These are phyloP conservation scores for Gynandropsis gynandra DNA, from an alignment of 345 rosid species.

Conservation along the genomic window DNA sequence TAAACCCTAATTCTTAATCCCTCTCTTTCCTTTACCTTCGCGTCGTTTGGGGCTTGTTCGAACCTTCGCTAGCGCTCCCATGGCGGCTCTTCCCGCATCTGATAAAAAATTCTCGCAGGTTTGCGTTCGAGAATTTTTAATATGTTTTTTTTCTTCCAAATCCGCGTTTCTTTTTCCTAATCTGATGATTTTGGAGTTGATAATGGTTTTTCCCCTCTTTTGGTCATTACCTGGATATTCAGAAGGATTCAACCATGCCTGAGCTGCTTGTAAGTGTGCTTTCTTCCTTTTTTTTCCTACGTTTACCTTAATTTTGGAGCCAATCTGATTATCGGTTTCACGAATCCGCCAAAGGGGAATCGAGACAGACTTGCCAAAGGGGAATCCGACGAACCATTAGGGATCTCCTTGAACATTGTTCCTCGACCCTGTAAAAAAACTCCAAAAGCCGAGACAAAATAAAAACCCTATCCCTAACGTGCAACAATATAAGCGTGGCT, in stretches of 20 bases:
- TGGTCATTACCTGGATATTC: conserved; percentile 14
- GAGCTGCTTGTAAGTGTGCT: conserved; percentile 65
- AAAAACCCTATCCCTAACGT: too few species aligned
- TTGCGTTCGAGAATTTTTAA: conserved; percentile 8
- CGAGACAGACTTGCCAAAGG: too few species aligned
- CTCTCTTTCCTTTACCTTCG: too few species aligned
- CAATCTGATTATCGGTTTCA: not conserved
- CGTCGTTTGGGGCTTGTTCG: conserved; percentile 34
- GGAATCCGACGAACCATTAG: too few species aligned
- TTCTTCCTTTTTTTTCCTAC: not conserved
- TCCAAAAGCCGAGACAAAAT: too few species aligned
- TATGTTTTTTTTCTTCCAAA: conserved; percentile 12
- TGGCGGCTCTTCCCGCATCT: conserved; percentile 57
- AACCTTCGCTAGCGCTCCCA: conserved; percentile 37
- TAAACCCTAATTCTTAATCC: too few species aligned
- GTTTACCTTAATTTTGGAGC: not conserved
- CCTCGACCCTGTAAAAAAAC: too few species aligned
- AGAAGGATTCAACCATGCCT: conserved; percentile 60
- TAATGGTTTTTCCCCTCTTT: not conserved
- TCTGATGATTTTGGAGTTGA: conserved; percentile 17
- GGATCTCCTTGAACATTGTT: too few species aligned
- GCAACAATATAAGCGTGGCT: too few species aligned
- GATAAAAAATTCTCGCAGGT: conserved; percentile 49
- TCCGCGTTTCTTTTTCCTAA: conserved; percentile 9
- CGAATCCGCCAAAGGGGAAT: too few species aligned